Evolutionary conservation across 2,329 filamentous ascomycete species (phyloP).

Genomic region (Seiridium unicorne): DNA sequence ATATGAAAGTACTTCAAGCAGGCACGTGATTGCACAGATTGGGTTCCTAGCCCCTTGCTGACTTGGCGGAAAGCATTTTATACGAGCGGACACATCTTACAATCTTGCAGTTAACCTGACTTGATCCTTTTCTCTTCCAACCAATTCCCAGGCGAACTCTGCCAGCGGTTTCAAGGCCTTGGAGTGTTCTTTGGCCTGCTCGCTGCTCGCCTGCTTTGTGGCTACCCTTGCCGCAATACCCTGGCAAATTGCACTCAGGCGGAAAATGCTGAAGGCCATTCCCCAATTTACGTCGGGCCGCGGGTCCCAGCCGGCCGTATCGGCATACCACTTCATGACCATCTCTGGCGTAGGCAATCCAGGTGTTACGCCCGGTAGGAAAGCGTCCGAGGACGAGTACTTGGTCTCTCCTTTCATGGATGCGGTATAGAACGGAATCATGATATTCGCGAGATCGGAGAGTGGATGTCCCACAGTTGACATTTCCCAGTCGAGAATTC

Average conservation of each 20-base stretch:
- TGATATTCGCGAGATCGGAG: constrained; percentile 82
- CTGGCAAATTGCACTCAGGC: constrained; percentile 66
- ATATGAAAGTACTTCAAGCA: too few relatives aligned
- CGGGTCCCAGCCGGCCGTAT: constrained; percentile 67
- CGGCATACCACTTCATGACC: constrained; percentile 64
- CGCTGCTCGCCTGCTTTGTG: constrained; percentile 83
- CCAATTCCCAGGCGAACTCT: constrained; percentile 74
- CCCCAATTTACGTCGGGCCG: constrained; percentile 58
- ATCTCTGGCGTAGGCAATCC: constrained; percentile 52
- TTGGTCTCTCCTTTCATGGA: constrained; percentile 24
- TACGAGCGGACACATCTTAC: not conserved
- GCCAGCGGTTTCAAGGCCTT: constrained; percentile 69
- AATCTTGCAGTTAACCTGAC: not conserved
- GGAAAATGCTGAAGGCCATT: constrained; percentile 61
- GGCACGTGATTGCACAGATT: too few relatives aligned
- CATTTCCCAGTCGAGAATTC: constrained; percentile 96
- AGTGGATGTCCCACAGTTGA: constrained; percentile 95
- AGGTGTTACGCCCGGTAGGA: constrained; percentile 60
- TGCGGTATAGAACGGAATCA: constrained; percentile 48
- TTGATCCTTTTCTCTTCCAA: constrained; percentile 39
- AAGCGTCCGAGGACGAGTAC: constrained; percentile 37
- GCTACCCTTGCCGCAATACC: constrained; percentile 91
- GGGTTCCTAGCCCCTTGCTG: too few relatives aligned
- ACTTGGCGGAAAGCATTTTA: too few relatives aligned
- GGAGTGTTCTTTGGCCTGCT: constrained; percentile 72